Base-by-base conservation (phyloP, 129 eudicot species). In the Pulicaria dysenterica region DNA sequence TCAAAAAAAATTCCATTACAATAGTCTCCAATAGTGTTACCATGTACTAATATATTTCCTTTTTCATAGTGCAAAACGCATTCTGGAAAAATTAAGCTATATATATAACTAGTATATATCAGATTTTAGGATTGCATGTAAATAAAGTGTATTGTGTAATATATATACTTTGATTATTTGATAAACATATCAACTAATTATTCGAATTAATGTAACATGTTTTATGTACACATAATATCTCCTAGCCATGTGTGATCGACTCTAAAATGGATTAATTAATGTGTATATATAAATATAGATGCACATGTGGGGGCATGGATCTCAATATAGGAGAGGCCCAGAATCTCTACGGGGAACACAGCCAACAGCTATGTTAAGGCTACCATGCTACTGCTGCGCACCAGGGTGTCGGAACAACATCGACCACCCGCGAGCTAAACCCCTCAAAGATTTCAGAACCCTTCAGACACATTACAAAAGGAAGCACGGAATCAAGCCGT, bases 231-330 rank as follows among this genome's bases (percentile, higher is more conserved):
- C 15, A 64, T 16, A 43, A 43, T 24, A 24, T 24, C 31, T 24
- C 2, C 36, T 4, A 46, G 11, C 36, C 7, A 34, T 44, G 4
- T 24, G 44, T 34, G n/a, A 61, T 24, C 31, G 31, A 24, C 31
- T 24, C 31, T 24, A 24, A 24, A 24, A 24, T 24, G 31, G 31
- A 24, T 24, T 24, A 24, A 24, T 24, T n/a, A n/a, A n/a, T n/a
- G n/a, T n/a, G n/a, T n/a, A 2, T 24, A 2, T 24, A 24, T 24
- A 24, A 1, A 42, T 43, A 36, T 51, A 78, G 82, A 78, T 78
- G 82, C 82, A 78, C 73, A 91, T 91, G 97, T 91, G 97, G 97
- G 97, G 97, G 56, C 97, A 91, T 85, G 97, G 97, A 77, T 91
- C 97, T 38, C 95, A 90, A 73, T 90, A 90, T 79, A 83, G 96